Base-by-base conservation (phyloP, 164 flowering plant species). In the Stephania yunnanensis region DNA sequence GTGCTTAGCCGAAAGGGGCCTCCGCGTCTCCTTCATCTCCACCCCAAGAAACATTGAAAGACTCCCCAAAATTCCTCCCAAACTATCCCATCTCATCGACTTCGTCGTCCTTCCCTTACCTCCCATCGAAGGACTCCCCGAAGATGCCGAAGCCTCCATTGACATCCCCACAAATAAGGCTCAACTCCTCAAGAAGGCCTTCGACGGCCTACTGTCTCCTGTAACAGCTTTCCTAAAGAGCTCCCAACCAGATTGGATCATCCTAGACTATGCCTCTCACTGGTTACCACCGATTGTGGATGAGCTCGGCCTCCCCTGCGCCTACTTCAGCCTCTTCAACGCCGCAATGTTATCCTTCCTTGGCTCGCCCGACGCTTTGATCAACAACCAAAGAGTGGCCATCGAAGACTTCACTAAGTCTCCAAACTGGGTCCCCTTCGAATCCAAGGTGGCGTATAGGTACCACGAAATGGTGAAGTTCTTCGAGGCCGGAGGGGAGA, bases 371-470 rank as follows among this genome's bases (percentile, higher is more conserved):
- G 48, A 77, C 10, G 74, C 25, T 4, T 7, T 83, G 63, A 1
- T 79, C 36, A 55, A 19, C 25, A 64, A 63, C 19, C 63, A 45
- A 4, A 19, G 79, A 6, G 10, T 72, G 10, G 70, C 67, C 6
- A 64, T 72, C 0, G 83, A 86, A 75, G 84, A 86, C 45, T 80
- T 73, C 55, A 76, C 82, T 7, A 74, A 74, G 22, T 81, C 76
- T 3, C 93, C 93, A 4, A 36, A 72, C 1, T 89, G 95, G 93
- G 64, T 89, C 15, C 85, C 88, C 1, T 86, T 80, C 46, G 75
- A 70, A 20, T 76, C 87, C 2, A 30, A 66, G 17, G n/a, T 87
- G 15, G 83, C 29, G 20, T 87, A 73, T 68, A 84, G 80, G 2
- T 72, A 22, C 6, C 81, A 86, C 67, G 92, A 89, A 76, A 48